Conservation (phyloP, 2,329 filamentous ascomycete species). For the Phoma sp. region DNA sequence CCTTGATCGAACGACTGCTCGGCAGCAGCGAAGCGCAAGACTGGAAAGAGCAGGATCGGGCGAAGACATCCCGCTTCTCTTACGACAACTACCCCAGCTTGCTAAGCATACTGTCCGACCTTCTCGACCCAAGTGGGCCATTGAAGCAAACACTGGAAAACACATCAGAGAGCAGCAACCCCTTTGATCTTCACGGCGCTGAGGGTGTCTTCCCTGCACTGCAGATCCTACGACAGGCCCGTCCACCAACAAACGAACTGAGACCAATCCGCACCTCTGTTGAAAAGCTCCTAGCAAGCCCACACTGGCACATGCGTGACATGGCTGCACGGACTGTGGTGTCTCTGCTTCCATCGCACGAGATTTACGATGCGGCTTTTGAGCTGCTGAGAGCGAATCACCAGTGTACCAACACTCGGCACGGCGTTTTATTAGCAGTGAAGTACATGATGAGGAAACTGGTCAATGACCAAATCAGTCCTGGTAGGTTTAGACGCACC, state of each 20-base stretch:
- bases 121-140: constrained; percentile 57
- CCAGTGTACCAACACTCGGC: constrained; percentile 33
- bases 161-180: constrained; percentile 30
- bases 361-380: constrained; percentile 32
- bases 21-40: constrained; percentile 72
- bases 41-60: constrained; percentile 59
- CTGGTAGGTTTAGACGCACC: not conserved
- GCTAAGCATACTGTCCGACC: constrained; percentile 67
- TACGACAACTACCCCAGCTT: constrained; percentile 74
- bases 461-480: constrained; percentile 7
- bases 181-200: constrained; percentile 46
- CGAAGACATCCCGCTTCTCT: constrained; percentile 64
- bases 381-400: constrained; percentile 25
- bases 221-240: constrained; percentile 78
- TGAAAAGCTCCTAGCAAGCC: constrained; percentile 68
- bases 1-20: constrained; percentile 80
- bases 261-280: constrained; percentile 66
- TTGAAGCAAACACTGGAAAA: constrained; percentile 35
- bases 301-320: constrained; percentile 81
- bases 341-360: constrained; percentile 38
- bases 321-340: constrained; percentile 76
- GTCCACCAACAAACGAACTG: constrained; percentile 66
- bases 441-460: constrained; percentile 43
- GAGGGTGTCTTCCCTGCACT: constrained; percentile 83
- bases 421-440: constrained; percentile 41